Conservation (phyloP, 2,329 filamentous ascomycete species). For the Colletotrichum sp. region DNA sequence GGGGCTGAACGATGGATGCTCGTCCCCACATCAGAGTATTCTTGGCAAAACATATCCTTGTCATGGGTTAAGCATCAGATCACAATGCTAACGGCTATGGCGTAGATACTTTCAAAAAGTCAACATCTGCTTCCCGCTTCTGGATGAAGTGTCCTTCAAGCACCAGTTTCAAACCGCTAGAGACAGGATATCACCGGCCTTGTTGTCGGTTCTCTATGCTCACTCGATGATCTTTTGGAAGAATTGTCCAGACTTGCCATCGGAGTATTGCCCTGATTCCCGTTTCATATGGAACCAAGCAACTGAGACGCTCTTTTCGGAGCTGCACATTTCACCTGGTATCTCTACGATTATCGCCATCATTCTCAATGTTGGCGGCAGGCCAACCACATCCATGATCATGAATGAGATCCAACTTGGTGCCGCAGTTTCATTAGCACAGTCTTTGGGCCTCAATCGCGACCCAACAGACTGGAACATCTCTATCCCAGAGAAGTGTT, state of each 20-base stretch:
- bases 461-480: constrained; percentile 59
- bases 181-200: constrained; percentile 57
- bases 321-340: constrained; percentile 63
- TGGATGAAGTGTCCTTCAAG: constrained; percentile 61
- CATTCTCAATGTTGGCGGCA: constrained; percentile 63
- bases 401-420: constrained; percentile 60
- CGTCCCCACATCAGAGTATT: background rate
- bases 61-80: background rate
- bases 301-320: constrained; percentile 63
- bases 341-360: constrained; percentile 63
- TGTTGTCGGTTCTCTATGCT: constrained; percentile 63
- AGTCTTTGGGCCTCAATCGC: constrained; percentile 60
- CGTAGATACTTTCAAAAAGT: constrained; percentile 58
- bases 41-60: background rate
- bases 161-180: constrained; percentile 49
- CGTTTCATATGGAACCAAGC: constrained; percentile 69
- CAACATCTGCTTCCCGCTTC: constrained; percentile 64
- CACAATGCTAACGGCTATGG: background rate
- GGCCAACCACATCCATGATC: constrained; percentile 65
- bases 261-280: constrained; percentile 58
- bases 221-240: constrained; percentile 64
- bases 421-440: constrained; percentile 54
- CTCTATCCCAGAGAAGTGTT: constrained; percentile 51
- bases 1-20: background rate
- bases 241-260: constrained; percentile 45